Base-by-base conservation (phyloP, 1,284 basidiomycete genomes). In the Ceratobasidium sp. region DNA sequence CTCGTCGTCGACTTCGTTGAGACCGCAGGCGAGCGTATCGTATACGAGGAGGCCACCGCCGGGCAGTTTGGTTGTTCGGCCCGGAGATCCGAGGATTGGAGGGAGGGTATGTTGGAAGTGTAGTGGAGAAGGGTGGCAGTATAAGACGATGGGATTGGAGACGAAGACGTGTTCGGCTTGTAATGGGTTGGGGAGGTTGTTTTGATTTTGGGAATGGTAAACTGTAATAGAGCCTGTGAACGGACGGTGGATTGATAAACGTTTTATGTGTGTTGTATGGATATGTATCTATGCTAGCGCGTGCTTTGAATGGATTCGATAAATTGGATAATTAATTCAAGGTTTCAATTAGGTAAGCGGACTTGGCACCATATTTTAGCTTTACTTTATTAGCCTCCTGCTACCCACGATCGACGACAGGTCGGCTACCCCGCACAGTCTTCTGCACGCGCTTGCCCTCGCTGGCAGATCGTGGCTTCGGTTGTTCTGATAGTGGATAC, bases 31-130 rank as follows among this genome's bases (percentile, higher is more conserved):
- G 29, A 51, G 56, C 14, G 29, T 65, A 24, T 47, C 64, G 31
- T 74, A 44, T 36, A 63, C 51, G 22, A 73, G 73, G 22, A 53
- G 63, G 0, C 80, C 84, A 4, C 85, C 86, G 0, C 84, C 84
- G 0, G 85, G 85, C 7, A 80, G 87, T 14, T 74, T 86, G 1
- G 86, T 91, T 15, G 86, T 89, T 73, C 76, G 77, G 0, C 86
- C 92, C 0, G 92, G 92, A 1, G 92, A 94, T 80, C 84, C 90
- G n/a, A 82, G 91, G 56, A 83, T 93, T 9, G 92, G 92, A 0
- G 92, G 93, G 0, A 78, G 82, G 53, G 73, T 87, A 75, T 94
- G 92, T 80, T 89, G 86, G 87, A 83, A 85, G 45, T 94, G 92
- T 79, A 83, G 84, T 31, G 92, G 92, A 1, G 80, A 82, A 24